Conservation (phyloP, 78 protist genomes). For the Cavenderia fasciculata region DNA sequence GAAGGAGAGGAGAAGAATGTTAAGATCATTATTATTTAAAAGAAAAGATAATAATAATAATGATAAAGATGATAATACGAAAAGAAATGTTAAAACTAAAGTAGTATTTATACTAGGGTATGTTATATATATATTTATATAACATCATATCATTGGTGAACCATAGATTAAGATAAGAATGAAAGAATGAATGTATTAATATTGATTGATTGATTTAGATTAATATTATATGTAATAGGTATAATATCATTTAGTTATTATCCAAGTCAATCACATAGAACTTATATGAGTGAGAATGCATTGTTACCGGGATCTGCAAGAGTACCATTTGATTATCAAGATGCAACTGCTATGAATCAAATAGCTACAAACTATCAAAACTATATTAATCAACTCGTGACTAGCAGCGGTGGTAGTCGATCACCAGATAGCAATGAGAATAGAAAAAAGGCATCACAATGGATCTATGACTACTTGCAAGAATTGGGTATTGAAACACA, state of each 20-base stretch:
- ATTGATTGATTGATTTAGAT: no score
- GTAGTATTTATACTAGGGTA: no score
- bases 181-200: no score
- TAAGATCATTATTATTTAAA: no score
- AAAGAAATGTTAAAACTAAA: no score
- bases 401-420: not conserved
- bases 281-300: constrained; percentile 85
- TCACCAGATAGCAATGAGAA: not conserved
- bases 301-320: constrained; percentile 78
- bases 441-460: constrained; percentile 1
- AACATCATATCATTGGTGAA: no score
- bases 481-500: constrained; percentile 49
- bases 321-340: constrained; percentile 39
- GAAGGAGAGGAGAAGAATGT: no score
- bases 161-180: no score
- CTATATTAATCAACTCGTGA: not conserved
- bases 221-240: constrained; percentile 40
- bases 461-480: constrained; percentile 6
- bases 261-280: constrained; percentile 59
- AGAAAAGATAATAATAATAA: no score
- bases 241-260: constrained; percentile 20
- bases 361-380: constrained; percentile 7
- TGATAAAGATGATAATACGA: no score
- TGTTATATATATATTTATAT: no score
- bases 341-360: not conserved